phyloP scores from a whole-genome alignment of 768 basidiomycete species.

The Xerocomus brunneocitrinus region DNA sequence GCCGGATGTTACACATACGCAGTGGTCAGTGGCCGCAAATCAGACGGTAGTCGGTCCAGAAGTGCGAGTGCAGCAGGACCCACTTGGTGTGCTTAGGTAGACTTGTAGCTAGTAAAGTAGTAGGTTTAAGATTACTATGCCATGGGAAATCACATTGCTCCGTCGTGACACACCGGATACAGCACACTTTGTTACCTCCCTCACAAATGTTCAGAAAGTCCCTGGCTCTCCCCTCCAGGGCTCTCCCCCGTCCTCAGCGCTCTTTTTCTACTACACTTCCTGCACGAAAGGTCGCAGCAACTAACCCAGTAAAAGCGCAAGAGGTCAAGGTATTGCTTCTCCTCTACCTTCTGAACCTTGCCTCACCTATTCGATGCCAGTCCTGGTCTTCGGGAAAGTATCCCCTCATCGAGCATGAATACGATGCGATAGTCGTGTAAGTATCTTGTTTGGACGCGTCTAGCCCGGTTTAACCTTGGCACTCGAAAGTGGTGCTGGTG shows the following conservation, averaged over 20 bases:
- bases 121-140: not conserved
- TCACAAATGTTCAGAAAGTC: constrained; percentile 61
- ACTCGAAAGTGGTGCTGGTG: constrained; percentile 80
- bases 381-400: constrained; percentile 86
- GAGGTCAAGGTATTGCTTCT: constrained; percentile 61
- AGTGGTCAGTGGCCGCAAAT: constrained; percentile 1
- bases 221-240: constrained; percentile 38
- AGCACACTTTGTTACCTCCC: constrained; percentile 4
- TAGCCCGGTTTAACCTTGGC: constrained; percentile 9
- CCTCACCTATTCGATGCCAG: constrained; percentile 31
- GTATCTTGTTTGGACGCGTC: constrained; percentile 31
- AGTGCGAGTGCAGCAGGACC: constrained; percentile 17
- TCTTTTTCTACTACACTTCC: constrained; percentile 65
- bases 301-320: constrained; percentile 74
- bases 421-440: constrained; percentile 97
- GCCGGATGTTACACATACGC: not conserved
- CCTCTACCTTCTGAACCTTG: constrained; percentile 3
- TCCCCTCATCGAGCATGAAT: constrained; percentile 97
- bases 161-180: constrained; percentile 16
- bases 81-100: constrained; percentile 28
- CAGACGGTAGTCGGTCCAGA: not conserved
- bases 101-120: not conserved
- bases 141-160: constrained; percentile 22
- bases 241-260: constrained; percentile 46
- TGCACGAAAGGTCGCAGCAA: constrained; percentile 57